Percentiles rank a stretch among this genome's conserved stretches.
These are phyloP conservation scores for Suillus clintonianus DNA, from an alignment of 768 basidiomycete genomes.

Conservation along the genomic window DNA sequence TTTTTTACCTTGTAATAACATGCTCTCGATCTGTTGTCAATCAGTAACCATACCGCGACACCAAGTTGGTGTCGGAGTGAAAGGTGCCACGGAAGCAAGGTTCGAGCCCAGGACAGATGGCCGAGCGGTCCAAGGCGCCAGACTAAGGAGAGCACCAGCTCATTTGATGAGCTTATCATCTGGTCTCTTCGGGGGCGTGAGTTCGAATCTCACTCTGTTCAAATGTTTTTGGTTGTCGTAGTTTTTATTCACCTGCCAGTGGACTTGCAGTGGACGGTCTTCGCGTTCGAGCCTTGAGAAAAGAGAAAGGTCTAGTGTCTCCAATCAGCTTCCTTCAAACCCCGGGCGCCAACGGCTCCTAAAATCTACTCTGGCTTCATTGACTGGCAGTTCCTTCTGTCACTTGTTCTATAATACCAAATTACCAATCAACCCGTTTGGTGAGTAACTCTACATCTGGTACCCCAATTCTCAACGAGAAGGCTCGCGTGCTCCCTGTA, in stretches of 20 bases:
- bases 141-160: constrained; percentile 60
- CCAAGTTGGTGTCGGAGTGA: too few species aligned
- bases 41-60: not conserved
- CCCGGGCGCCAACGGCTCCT: too few species aligned
- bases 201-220: constrained; percentile 19
- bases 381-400: too few species aligned
- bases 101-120: constrained; percentile 76
- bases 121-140: constrained; percentile 90
- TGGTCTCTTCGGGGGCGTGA: constrained; percentile 11
- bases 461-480: constrained; percentile 79
- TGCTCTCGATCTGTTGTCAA: not conserved
- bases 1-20: not conserved
- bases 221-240: too few species aligned
- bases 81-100: too few species aligned
- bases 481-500: constrained; percentile 66
- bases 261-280: too few species aligned
- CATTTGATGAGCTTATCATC: constrained; percentile 1
- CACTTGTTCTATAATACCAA: too few species aligned
- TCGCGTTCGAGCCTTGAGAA: too few species aligned
- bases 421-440: not conserved
- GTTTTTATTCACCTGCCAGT: too few species aligned
- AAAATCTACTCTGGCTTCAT: too few species aligned
- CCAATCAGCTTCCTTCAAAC: too few species aligned
- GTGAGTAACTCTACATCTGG: constrained; percentile 49
- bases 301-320: too few species aligned